Conservation (phyloP, 257 asterid species). For the Solanum pennellii region DNA sequence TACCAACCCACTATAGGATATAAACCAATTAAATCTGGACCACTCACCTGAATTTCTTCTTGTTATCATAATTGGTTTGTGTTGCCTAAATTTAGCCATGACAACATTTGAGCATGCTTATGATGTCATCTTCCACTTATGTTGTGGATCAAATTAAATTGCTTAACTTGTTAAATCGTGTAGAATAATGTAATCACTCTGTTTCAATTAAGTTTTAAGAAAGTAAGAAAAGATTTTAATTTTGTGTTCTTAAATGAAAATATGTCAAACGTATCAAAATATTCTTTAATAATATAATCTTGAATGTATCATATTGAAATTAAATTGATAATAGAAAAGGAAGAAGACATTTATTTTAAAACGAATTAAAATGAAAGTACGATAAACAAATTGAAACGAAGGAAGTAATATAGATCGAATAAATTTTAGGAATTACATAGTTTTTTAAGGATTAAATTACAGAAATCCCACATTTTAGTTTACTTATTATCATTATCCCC, state of each 20-base stretch:
- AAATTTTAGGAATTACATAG: too few species aligned
- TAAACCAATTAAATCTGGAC: neutral
- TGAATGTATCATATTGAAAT: too few species aligned
- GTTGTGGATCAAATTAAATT: neutral
- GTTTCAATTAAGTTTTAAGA: too few species aligned
- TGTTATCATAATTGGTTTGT: neutral
- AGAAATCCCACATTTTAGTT: too few species aligned
- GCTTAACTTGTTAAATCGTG: neutral
- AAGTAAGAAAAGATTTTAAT: neutral
- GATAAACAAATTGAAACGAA: neutral
- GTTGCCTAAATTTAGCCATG: neutral
- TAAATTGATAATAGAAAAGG: neutral
- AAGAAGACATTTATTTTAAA: too few species aligned
- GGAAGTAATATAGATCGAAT: neutral
- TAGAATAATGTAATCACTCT: neutral
- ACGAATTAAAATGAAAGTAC: too few species aligned
- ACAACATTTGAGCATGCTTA: neutral
- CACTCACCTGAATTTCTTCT: neutral
- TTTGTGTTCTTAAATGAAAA: accelerated
- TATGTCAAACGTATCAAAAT: too few species aligned
- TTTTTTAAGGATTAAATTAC: too few species aligned
- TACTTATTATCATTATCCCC: too few species aligned
- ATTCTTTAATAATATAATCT: neutral
- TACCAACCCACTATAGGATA: slow-evolving; percentile 23
- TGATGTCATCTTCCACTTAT: neutral